Base-by-base conservation (phyloP, 768 basidiomycete species). In the Tylopilus sp. region DNA sequence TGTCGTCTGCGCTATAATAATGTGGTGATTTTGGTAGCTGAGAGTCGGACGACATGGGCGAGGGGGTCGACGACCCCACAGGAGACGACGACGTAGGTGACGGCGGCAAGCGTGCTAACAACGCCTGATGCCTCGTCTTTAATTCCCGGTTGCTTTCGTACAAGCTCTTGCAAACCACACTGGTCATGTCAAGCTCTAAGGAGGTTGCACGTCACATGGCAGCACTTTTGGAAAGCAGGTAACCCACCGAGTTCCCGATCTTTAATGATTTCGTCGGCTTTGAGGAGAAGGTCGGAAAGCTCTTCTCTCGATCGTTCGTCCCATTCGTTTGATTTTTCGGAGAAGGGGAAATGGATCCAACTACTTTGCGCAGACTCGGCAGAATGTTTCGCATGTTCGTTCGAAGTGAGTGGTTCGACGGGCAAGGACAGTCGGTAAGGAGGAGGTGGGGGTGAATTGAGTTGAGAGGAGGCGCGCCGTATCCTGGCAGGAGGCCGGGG, bases 231-330 rank as follows among this genome's bases (percentile, higher is more conserved):
- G 40, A 52, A 41, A 47, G 30, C 18, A 53, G 25, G 43, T n/a
- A 12, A 56, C 82, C 44, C 64, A 88, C 91, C 89, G 56, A 78
- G 79, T 70, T 88, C 89, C 35, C 90, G 76, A 52, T 83, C 81
- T 64, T 82, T 85, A 57, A 93, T 91, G 43, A 91, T 73, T 52
- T 73, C 81, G 56, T 86, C 85, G 0, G 89, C 91, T 64, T 84
- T 83, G 40, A 81, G 69, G 31, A 93, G 76, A 39, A 92, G 73
- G 39, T 78, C 77, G 4, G 82, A 75, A 40, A 93, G 75, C 59
- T 90, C 87, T 59, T 86, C 88, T 35, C 81, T 76, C n/a, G 86
- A 87, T 61, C 73, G 79, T 56, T 84, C 85, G 52, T 77, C 73
- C 84, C 83, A 82, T 21, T 76, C 74, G 22, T 75, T 70, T 20